Evolutionary conservation across 2,329 filamentous ascomycete genomes (phyloP), one percentile per base, ranked within the genome.

Genomic region (Bipolaris zeicola): DNA sequence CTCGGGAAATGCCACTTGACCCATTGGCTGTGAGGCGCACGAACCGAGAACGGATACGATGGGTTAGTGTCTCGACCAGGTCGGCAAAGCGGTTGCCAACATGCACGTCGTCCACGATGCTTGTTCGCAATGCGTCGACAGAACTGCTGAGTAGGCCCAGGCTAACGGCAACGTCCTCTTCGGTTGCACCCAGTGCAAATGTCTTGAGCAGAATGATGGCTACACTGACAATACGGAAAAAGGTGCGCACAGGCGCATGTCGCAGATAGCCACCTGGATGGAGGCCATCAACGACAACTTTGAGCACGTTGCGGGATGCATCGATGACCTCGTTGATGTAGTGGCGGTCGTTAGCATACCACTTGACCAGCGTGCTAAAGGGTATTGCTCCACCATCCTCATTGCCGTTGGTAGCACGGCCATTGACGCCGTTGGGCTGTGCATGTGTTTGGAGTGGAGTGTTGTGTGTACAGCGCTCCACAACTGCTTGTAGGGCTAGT

Each of bases 401-500:
- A 26, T 53, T 61, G 1, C 61, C 64, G 6, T 73, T 68, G 2
- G 62, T 49, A 22, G 47, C 57, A 53, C 18, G 72, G 38, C 65
- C 54, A 43, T 60, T 53, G 34, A 46, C 26, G 16, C 67, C 66
- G 43, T 71, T 67, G 7, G 66, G 68, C 37, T 65, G 73, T 43
- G 65, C 76, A 64, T 65, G 72, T 43, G 67, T 68, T 46, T 73
- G 74, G 34, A 70, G 71, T 55, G 65, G 75, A 2, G 88, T 87
- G 62, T 93, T 89, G 58, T 85, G 92, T 6, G 92, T 94, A 77
- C 91, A 96, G 58, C 93, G 87, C 76, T 97, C 94, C 5, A 98
- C 92, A 3, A 98, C 92, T 20, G 95, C 95, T 77, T 99, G 95
- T 1, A 99, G 81, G 2, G 93, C 93, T 1, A 99, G 82, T 0